A percentile compares a stretch with the other conserved stretches of the same genome.
phyloP scores from a whole-genome alignment of 2,329 filamentous ascomycete species.

The Exophiala mesophila region DNA sequence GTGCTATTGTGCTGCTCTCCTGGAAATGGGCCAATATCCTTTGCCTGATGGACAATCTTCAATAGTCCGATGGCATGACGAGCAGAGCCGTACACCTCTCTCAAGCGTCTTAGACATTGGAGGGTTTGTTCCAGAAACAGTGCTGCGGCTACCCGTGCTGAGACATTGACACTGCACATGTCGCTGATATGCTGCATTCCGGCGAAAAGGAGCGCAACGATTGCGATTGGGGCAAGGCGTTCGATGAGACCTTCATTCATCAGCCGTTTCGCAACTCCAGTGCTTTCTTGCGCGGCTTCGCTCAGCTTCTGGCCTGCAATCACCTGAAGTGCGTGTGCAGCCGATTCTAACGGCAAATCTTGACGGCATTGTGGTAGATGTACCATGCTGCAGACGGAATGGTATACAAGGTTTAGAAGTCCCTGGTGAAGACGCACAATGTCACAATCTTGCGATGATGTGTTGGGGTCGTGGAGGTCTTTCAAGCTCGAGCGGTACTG shows the following conservation, averaged over 20 bases:
- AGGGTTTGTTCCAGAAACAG: not conserved
- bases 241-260: not conserved
- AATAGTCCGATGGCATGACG: conserved; percentile 2
- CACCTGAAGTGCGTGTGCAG: not conserved
- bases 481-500: conserved; percentile 59
- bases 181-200: conserved; percentile 3
- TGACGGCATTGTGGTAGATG: conserved; percentile 83
- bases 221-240: not conserved
- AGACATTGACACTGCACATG: not conserved
- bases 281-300: conserved; percentile 1
- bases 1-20: too few relatives aligned
- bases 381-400: conserved; percentile 84
- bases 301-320: not conserved
- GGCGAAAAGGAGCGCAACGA: conserved; percentile 2
- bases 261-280: not conserved
- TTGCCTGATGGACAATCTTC: conserved; percentile 1
- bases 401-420: conserved; percentile 86
- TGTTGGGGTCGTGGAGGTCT: conserved; percentile 52
- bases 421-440: conserved; percentile 65
- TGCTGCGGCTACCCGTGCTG: not conserved
- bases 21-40: not conserved
- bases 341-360: not conserved
- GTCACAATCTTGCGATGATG: conserved; percentile 51
- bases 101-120: not conserved
- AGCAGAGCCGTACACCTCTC: not conserved